Percentiles rank a stretch among this genome's conserved stretches.
Evolutionary conservation across 2,329 filamentous ascomycete species (phyloP).

Genomic region (Lasiodiplodia gonubiensis): DNA sequence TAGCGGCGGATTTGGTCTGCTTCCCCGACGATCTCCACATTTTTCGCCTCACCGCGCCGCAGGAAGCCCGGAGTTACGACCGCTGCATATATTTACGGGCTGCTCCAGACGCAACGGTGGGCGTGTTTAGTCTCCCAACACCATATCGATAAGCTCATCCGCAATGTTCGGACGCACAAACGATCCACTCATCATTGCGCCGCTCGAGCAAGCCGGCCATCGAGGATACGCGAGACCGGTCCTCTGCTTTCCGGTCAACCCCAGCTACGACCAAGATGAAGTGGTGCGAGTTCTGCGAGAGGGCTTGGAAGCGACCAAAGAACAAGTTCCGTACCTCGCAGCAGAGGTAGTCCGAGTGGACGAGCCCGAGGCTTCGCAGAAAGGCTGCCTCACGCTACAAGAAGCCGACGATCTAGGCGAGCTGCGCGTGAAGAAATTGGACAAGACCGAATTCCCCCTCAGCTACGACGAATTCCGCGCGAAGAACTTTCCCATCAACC

Average conservation of each 20-base stretch:
- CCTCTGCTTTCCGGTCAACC: constrained; percentile 10
- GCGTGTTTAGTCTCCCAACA: neutral
- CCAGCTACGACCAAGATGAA: constrained; percentile 5
- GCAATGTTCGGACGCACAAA: constrained; percentile 20
- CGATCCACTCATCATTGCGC: constrained; percentile 6
- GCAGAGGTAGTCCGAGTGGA: neutral
- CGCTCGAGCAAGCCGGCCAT: constrained; percentile 9
- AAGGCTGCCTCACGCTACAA: neutral
- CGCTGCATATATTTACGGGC: constrained; percentile 12
- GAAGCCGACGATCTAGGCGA: neutral
- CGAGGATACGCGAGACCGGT: constrained; percentile 15
- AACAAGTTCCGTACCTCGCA: constrained; percentile 11
- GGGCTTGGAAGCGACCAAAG: neutral
- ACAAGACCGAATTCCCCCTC: constrained; percentile 7
- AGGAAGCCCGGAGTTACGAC: neutral
- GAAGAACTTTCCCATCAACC: constrained; percentile 7
- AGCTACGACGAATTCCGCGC: constrained; percentile 16
- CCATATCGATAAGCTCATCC: constrained; percentile 1
- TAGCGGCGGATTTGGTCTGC: neutral
- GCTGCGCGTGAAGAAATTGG: neutral
- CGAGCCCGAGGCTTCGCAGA: constrained; percentile 4
- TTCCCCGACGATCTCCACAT: constrained; percentile 17
- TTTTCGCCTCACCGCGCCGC: constrained; percentile 23
- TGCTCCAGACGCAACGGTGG: neutral
- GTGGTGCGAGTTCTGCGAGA: neutral